phyloP scores from a whole-genome alignment of 345 rosid species.

The Linum tenue region DNA sequence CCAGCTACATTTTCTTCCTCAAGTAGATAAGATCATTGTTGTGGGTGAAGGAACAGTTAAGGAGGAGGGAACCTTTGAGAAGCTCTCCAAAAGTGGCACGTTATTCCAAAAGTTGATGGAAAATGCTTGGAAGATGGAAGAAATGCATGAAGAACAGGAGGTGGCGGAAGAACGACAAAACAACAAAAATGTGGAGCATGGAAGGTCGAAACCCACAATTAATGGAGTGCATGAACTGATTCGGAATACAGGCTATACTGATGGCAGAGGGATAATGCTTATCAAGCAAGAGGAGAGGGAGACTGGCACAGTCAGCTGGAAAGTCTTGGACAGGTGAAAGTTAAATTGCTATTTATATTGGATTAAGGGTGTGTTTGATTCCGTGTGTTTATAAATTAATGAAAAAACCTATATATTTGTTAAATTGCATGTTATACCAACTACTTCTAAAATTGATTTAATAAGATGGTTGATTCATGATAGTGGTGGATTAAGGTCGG shows the following conservation, averaged over 20 bases:
- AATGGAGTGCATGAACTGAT: slow-evolving; percentile 51
- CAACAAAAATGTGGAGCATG: slow-evolving; percentile 23
- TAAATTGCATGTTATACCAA: not conserved
- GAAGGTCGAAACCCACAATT: slow-evolving; percentile 30
- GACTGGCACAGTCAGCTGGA: slow-evolving; percentile 83
- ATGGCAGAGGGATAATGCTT: slow-evolving; percentile 62
- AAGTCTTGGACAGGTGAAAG: slow-evolving; percentile 72
- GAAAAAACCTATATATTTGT: no score
- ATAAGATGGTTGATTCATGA: not conserved
- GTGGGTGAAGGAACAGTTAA: slow-evolving; percentile 84
- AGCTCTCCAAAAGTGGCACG: slow-evolving; percentile 56
- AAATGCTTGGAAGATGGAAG: slow-evolving; percentile 92
- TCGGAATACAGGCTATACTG: slow-evolving; percentile 31
- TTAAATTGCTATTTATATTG: slow-evolving; percentile 2
- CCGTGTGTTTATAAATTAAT: no score
- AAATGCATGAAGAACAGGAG: slow-evolving; percentile 51
- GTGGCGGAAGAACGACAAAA: slow-evolving; percentile 48
- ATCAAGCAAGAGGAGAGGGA: slow-evolving; percentile 95
- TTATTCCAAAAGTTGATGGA: slow-evolving; percentile 87
- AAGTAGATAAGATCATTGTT: slow-evolving; percentile 84
- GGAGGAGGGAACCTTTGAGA: slow-evolving; percentile 96
- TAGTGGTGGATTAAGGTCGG: not conserved
- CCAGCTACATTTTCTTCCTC: slow-evolving; percentile 94
- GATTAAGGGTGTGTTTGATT: no score
- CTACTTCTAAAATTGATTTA: not conserved